phyloP scores from a whole-genome alignment of 2,329 filamentous ascomycete species.

The Stagonosporopsis chrysanthemi region DNA sequence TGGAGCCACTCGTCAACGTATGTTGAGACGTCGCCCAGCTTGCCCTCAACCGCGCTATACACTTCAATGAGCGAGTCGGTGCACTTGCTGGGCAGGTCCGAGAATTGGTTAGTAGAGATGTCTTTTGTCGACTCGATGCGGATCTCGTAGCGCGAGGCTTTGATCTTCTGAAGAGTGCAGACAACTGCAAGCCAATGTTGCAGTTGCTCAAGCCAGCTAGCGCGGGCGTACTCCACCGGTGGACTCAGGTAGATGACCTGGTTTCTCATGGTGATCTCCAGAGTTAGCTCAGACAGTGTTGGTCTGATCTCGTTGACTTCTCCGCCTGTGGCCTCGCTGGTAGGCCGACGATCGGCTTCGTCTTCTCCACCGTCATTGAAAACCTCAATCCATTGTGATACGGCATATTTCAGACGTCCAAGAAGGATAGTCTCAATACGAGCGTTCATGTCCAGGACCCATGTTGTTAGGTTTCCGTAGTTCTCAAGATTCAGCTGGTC shows the following conservation, averaged over 20 bases:
- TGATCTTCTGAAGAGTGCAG: conserved; percentile 91
- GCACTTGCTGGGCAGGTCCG: conserved; percentile 83
- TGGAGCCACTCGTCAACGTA: conserved; percentile 99
- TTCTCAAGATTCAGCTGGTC: conserved; percentile 97
- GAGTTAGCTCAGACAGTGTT: conserved; percentile 75
- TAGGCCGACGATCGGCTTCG: conserved; percentile 36
- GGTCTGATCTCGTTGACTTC: conserved; percentile 58
- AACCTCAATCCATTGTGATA: conserved; percentile 84
- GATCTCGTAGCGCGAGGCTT: conserved; percentile 95
- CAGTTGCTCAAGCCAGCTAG: conserved; percentile 91
- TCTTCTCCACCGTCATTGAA: conserved; percentile 66
- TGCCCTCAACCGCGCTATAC: conserved; percentile 83
- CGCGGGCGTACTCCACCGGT: conserved; percentile 87
- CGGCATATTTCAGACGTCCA: conserved; percentile 81
- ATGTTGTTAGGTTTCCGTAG: conserved; percentile 89
- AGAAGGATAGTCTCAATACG: conserved; percentile 83
- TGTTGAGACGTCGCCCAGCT: conserved; percentile 76
- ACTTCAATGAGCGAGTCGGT: conserved; percentile 80
- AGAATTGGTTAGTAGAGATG: conserved; percentile 73
- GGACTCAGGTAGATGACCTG: conserved; percentile 97
- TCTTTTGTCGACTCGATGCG: conserved; percentile 70
- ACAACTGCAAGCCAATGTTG: conserved; percentile 93
- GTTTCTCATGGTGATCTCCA: conserved; percentile 97
- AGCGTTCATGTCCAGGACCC: conserved; percentile 86
- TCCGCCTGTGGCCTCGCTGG: conserved; percentile 52